Evolutionary conservation across 306 rosid species (phyloP).

Genomic region (Purshia tridentata): DNA sequence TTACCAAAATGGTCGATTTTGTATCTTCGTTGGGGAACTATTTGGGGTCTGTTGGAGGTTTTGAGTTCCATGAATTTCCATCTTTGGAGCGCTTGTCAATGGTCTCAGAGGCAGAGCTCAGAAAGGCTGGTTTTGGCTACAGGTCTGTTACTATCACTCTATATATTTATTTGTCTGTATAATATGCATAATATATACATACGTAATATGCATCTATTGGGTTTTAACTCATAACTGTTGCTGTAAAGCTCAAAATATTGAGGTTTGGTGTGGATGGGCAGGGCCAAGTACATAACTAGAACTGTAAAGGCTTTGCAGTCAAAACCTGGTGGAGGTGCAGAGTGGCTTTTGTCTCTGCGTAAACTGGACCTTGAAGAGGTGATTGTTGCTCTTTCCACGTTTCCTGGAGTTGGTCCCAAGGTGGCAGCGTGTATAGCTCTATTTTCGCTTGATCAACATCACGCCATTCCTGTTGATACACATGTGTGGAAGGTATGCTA

Average conservation of each 20-base stretch:
- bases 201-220: too few species aligned
- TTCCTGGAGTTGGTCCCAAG: slow-evolving; percentile 96
- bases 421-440: slow-evolving; percentile 97
- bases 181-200: not conserved
- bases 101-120: slow-evolving; percentile 66
- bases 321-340: slow-evolving; percentile 74
- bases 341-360: slow-evolving; percentile 84
- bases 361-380: slow-evolving; percentile 57
- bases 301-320: slow-evolving; percentile 62
- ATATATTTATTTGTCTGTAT: not conserved
- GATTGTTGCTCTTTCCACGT: slow-evolving; percentile 54
- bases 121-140: slow-evolving; percentile 92
- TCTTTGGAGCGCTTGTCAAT: slow-evolving; percentile 52
- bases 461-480: slow-evolving; percentile 92
- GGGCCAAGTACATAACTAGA: slow-evolving; percentile 81
- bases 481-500: slow-evolving; percentile 84
- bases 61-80: slow-evolving; percentile 69
- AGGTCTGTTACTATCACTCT: slow-evolving; percentile 38
- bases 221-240: not conserved
- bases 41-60: slow-evolving; percentile 63
- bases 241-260: not conserved
- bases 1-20: slow-evolving; percentile 86
- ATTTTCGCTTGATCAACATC: slow-evolving; percentile 93
- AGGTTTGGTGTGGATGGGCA: slow-evolving; percentile 23
- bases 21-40: slow-evolving; percentile 66